These are phyloP conservation scores for Dactylellina drechsleri DNA, from an alignment of 2,329 filamentous ascomycete species.

Conservation along the genomic window DNA sequence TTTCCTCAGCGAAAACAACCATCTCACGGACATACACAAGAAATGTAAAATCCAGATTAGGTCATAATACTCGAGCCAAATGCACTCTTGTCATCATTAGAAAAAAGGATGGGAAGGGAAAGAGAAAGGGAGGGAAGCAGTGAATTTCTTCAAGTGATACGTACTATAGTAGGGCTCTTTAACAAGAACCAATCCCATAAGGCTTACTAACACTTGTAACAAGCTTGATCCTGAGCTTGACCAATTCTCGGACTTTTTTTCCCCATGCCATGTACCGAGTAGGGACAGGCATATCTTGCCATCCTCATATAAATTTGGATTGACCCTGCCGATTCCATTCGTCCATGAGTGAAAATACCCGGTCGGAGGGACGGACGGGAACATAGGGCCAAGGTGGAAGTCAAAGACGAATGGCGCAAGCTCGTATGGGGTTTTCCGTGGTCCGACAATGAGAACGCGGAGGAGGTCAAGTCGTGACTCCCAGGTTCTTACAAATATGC, in stretches of 20 bases:
- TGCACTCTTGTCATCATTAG: conserved; percentile 62
- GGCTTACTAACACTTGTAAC: conserved; percentile 69
- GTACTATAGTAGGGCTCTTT: conserved; percentile 71
- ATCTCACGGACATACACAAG: conserved; percentile 60
- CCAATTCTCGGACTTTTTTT: conserved; percentile 68
- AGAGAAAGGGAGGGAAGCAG: not conserved
- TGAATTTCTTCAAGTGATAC: conserved; percentile 52
- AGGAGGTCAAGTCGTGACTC: conserved; percentile 70
- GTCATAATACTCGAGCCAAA: conserved; percentile 68
- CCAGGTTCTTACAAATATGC: conserved; percentile 71
- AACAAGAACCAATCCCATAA: conserved; percentile 70
- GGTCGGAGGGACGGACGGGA: conserved; percentile 67
- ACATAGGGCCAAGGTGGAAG: conserved; percentile 66
- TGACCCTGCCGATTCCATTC: conserved; percentile 66
- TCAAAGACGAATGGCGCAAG: conserved; percentile 72
- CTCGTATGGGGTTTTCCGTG: conserved; percentile 71
- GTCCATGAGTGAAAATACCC: conserved; percentile 72
- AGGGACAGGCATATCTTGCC: conserved; percentile 71
- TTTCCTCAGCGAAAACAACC: conserved; percentile 68
- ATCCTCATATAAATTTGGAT: conserved; percentile 72
- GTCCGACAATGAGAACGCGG: conserved; percentile 70
- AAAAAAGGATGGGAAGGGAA: not conserved
- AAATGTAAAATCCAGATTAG: conserved; percentile 43
- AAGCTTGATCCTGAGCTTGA: conserved; percentile 66
- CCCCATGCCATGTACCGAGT: conserved; percentile 70